These are phyloP conservation scores for Amaranthus hypochondriacus DNA, from an alignment of 148 eudicot genomes.

Conservation along the genomic window DNA sequence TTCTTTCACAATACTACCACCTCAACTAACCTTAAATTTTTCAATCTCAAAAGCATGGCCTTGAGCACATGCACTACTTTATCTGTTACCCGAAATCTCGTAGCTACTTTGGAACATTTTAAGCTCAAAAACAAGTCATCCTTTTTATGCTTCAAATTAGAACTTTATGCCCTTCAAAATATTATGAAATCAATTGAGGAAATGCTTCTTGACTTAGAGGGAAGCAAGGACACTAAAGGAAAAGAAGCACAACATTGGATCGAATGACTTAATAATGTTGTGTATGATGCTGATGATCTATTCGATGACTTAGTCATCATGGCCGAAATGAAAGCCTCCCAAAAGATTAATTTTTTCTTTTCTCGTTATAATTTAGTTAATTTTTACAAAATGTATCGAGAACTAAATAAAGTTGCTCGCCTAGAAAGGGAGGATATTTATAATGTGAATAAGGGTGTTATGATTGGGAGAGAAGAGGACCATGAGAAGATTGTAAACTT, in stretches of 20 bases:
- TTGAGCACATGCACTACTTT: too few species aligned
- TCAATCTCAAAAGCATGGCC: too few species aligned
- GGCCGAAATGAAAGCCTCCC: neutral
- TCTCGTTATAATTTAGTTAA: neutral
- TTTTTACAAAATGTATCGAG: neutral
- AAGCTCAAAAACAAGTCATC: neutral
- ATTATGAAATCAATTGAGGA: neutral
- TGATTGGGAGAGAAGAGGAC: constrained; percentile 11
- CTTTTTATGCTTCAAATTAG: neutral
- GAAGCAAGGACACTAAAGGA: neutral
- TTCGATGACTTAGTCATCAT: neutral
- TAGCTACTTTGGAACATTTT: too few species aligned
- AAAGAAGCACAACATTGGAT: neutral
- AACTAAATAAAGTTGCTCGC: neutral
- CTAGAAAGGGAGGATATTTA: neutral
- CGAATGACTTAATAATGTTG: neutral
- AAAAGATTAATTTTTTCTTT: constrained; percentile 1
- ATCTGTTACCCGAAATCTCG: too few species aligned
- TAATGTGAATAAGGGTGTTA: neutral
- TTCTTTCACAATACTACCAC: too few species aligned
- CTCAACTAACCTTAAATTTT: too few species aligned
- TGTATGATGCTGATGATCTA: neutral
- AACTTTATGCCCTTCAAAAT: neutral
- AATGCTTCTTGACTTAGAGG: constrained; percentile 1
- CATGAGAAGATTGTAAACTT: neutral